Percentiles rank a stretch among this genome's conserved stretches.
phyloP scores from a whole-genome alignment of 192 early-diverging fungal genomes.

The Lobosporangium transversale region DNA sequence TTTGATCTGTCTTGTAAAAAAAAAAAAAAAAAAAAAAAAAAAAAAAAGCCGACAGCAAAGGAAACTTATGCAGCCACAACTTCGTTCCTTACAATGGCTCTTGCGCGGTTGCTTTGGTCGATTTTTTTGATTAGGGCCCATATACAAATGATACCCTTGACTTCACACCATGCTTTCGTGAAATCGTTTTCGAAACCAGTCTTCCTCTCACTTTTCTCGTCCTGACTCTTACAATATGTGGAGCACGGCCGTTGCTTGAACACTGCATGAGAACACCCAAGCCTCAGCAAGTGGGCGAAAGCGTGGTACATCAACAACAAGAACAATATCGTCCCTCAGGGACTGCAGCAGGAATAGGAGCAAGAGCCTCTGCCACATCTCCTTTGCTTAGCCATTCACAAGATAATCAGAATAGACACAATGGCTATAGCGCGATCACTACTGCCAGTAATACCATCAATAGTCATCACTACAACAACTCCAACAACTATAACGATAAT shows the following conservation, averaged over 20 bases:
- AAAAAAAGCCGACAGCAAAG: too few relatives aligned
- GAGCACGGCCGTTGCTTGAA: conserved; percentile 34
- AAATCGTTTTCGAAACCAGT: conserved; percentile 37
- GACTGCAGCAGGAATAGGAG: conserved; percentile 1
- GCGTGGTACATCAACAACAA: background rate
- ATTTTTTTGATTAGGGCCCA: conserved; percentile 28
- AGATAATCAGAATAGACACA: conserved; percentile 13
- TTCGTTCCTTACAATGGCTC: too few relatives aligned
- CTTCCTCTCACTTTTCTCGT: conserved; percentile 38
- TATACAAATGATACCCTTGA: conserved; percentile 41
- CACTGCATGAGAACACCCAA: conserved; percentile 8
- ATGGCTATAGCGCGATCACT: conserved; percentile 2
- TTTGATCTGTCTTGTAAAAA: background rate
- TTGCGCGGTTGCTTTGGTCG: too few relatives aligned
- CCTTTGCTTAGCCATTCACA: conserved; percentile 21
- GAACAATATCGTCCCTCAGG: background rate
- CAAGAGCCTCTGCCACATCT: conserved; percentile 5
- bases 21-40: too few relatives aligned
- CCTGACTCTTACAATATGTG: conserved; percentile 39
- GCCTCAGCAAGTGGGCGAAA: background rate
- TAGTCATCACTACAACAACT: background rate
- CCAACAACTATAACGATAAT: conserved; percentile 1
- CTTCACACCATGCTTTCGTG: conserved; percentile 52
- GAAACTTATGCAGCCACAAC: too few relatives aligned
- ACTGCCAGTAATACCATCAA: conserved; percentile 1